These are phyloP conservation scores for Galeopsis tetrahit DNA, from an alignment of 257 asterid species.

Conservation along the genomic window DNA sequence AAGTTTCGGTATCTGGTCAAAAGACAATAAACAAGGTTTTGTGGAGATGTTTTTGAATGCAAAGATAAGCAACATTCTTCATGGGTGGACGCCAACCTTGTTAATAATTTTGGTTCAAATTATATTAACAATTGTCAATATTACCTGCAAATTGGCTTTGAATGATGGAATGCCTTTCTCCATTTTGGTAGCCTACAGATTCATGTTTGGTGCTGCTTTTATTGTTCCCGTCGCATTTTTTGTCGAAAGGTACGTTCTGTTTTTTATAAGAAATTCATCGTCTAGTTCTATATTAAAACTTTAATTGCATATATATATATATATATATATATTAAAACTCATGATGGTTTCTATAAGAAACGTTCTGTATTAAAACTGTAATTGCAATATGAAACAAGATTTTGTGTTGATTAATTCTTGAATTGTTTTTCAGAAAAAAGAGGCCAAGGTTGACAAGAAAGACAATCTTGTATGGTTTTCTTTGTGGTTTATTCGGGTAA, in stretches of 20 bases:
- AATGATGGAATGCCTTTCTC: slow-evolving; percentile 63
- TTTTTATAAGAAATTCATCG: not conserved
- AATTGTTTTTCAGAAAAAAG: slow-evolving; percentile 47
- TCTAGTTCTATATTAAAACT: not conserved
- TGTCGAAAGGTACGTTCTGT: slow-evolving; percentile 49
- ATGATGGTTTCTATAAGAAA: too few species aligned
- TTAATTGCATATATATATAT: too few species aligned
- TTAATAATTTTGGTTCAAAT: slow-evolving; percentile 51
- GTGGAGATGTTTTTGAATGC: slow-evolving; percentile 20
- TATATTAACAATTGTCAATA: slow-evolving; percentile 40
- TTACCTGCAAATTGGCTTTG: slow-evolving; percentile 53
- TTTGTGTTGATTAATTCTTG: too few species aligned
- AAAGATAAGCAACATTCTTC: slow-evolving; percentile 34
- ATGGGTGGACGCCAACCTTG: slow-evolving; percentile 59
- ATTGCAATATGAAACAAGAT: too few species aligned
- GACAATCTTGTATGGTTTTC: slow-evolving; percentile 45
- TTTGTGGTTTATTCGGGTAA: slow-evolving; percentile 63
- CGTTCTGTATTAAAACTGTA: too few species aligned
- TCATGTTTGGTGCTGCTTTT: slow-evolving; percentile 58
- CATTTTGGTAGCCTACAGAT: slow-evolving; percentile 56
- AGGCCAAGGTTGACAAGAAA: slow-evolving; percentile 63
- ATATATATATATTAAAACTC: too few species aligned
- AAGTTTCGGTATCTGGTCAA: too few species aligned
- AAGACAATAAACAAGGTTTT: too few species aligned
- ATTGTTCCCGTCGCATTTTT: slow-evolving; percentile 57